These are phyloP conservation scores for Arctium minus DNA, from an alignment of 129 eudicot genomes.

Conservation along the genomic window DNA sequence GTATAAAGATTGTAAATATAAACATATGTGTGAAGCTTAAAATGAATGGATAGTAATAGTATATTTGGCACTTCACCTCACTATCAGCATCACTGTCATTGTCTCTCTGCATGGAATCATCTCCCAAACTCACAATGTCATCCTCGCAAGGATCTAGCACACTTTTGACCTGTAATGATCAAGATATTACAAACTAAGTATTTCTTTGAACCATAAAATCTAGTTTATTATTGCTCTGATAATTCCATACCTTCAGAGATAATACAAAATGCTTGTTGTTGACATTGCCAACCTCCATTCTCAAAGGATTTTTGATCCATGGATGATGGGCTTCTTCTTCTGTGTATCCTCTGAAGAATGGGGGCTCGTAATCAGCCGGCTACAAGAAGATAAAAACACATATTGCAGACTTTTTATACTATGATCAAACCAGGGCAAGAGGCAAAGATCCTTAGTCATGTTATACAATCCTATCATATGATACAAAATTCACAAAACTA, in stretches of 20 bases:
- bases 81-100: conserved; percentile 66
- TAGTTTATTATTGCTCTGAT: not conserved
- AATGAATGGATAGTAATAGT: not conserved
- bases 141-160: conserved; percentile 97
- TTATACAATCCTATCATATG: not conserved
- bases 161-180: conserved; percentile 75
- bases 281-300: conserved; percentile 97
- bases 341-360: conserved; percentile 88
- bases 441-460: not conserved
- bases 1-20: conserved; percentile 7
- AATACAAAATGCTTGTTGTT: conserved; percentile 96
- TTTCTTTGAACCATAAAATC: not conserved
- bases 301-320: conserved; percentile 82
- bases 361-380: conserved; percentile 98
- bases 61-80: conserved; percentile 49
- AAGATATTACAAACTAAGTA: not conserved
- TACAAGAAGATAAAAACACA: conserved; percentile 34
- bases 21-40: not conserved
- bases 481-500: not conserved
- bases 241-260: conserved; percentile 69
- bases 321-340: conserved; percentile 70
- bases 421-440: conserved; percentile 10
- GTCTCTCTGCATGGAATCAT: conserved; percentile 66
- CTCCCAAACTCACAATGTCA: conserved; percentile 73
- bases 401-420: not conserved